A percentile compares a stretch with the other conserved stretches of the same genome.
Evolutionary conservation across 352 stramenopile genomes (phyloP).

Genomic region (Phytophthora palmivora): DNA sequence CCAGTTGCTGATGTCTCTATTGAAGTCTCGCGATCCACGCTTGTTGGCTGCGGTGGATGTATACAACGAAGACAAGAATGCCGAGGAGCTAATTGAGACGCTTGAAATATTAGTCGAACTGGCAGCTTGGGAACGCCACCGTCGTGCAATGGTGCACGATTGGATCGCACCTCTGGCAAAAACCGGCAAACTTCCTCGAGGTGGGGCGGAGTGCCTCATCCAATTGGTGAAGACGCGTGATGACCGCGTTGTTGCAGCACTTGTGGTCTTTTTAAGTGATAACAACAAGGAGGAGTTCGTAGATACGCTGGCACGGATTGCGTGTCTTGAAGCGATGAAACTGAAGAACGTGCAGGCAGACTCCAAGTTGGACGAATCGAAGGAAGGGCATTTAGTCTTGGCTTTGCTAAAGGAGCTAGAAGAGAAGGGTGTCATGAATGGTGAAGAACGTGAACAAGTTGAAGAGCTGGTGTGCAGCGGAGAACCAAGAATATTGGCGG

Average conservation of each 20-base stretch:
- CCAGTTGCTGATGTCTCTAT: slow-evolving; percentile 59
- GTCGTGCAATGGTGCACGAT: slow-evolving; percentile 50
- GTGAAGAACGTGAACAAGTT: slow-evolving; percentile 32
- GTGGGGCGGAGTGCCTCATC: slow-evolving; percentile 43
- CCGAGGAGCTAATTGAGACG: slow-evolving; percentile 59
- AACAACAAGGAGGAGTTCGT: slow-evolving; percentile 69
- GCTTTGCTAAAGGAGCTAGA: slow-evolving; percentile 40
- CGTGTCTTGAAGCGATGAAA: slow-evolving; percentile 41
- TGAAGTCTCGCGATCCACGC: slow-evolving; percentile 51
- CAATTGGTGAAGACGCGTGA: slow-evolving; percentile 59
- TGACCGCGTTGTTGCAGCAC: slow-evolving; percentile 69
- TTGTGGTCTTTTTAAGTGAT: slow-evolving; percentile 73
- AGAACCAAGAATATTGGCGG: slow-evolving; percentile 57
- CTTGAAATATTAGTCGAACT: slow-evolving; percentile 69
- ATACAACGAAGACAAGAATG: slow-evolving; percentile 57
- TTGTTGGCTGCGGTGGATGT: slow-evolving; percentile 65
- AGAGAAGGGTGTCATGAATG: slow-evolving; percentile 33
- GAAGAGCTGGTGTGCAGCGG: slow-evolving; percentile 37
- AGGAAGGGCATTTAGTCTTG: slow-evolving; percentile 30
- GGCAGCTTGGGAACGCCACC: slow-evolving; percentile 66
- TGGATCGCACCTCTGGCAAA: slow-evolving; percentile 62
- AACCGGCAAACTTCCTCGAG: slow-evolving; percentile 28
- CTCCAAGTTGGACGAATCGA: slow-evolving; percentile 12
- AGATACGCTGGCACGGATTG: slow-evolving; percentile 63
- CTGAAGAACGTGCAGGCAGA: slow-evolving; percentile 19